Evolutionary conservation across 2,329 filamentous ascomycete genomes (phyloP).

Genomic region (Stagonosporopsis rhizophila): DNA sequence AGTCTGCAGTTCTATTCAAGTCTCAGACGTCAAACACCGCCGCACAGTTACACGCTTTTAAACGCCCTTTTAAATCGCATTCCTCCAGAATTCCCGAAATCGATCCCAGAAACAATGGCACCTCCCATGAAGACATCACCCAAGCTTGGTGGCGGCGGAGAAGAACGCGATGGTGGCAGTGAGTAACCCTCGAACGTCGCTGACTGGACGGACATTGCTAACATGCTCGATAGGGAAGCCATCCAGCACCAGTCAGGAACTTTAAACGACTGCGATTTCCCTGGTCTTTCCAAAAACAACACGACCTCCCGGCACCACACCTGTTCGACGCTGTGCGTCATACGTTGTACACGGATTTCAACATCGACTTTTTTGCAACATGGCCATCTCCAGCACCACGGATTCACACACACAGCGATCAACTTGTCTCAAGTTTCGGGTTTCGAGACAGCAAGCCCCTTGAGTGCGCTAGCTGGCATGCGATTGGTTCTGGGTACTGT

Average conservation of each 20-base stretch:
- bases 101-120: slow-evolving; percentile 18
- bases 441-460: slow-evolving; percentile 7
- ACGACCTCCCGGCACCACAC: slow-evolving; percentile 11
- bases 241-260: slow-evolving; percentile 19
- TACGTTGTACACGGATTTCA: slow-evolving; percentile 27
- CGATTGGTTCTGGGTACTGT: background rate
- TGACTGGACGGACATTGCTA: slow-evolving; percentile 3
- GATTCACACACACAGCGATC: slow-evolving; percentile 14
- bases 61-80: slow-evolving; percentile 17
- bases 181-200: slow-evolving; percentile 17
- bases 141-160: slow-evolving; percentile 8
- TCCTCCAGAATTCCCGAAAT: slow-evolving; percentile 12
- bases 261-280: slow-evolving; percentile 24
- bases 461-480: slow-evolving; percentile 5
- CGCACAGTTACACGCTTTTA: slow-evolving; percentile 25
- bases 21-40: slow-evolving; percentile 31
- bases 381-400: slow-evolving; percentile 3
- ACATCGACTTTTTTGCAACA: background rate
- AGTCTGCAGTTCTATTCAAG: slow-evolving; percentile 25
- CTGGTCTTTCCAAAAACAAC: slow-evolving; percentile 12
- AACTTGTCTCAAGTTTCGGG: slow-evolving; percentile 16
- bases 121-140: slow-evolving; percentile 25
- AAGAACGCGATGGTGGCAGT: slow-evolving; percentile 33
- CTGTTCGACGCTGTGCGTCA: slow-evolving; percentile 25
- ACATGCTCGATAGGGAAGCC: slow-evolving; percentile 27